Conservation (phyloP, 1,139 yeast genomes). For the Meyerozyma carpophila region DNA sequence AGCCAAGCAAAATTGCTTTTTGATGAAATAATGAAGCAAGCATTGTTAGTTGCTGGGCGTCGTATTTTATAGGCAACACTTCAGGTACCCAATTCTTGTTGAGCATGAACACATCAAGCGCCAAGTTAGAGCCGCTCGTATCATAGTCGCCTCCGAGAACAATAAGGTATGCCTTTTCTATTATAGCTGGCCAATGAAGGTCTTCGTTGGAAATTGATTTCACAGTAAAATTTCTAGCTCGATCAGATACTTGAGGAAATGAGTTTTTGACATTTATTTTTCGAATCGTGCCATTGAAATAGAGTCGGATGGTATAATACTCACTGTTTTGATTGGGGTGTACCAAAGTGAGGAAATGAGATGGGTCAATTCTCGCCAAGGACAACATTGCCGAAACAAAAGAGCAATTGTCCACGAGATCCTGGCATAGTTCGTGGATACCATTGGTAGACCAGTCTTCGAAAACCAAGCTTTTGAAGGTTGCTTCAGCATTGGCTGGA, state of each 20-base stretch:
- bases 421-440: conserved; percentile 40
- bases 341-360: conserved; percentile 14
- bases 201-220: conserved; percentile 35
- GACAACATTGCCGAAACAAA: conserved; percentile 64
- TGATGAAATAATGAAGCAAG: conserved; percentile 21
- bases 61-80: conserved; percentile 30
- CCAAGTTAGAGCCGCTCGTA: conserved; percentile 75
- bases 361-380: conserved; percentile 18
- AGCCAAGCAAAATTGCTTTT: conserved; percentile 46
- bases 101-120: conserved; percentile 62
- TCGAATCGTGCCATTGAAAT: conserved; percentile 48
- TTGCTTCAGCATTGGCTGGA: conserved; percentile 15
- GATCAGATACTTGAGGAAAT: conserved; percentile 5
- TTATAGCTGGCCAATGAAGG: conserved; percentile 62
- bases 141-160: conserved; percentile 56
- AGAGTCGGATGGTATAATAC: conserved; percentile 29
- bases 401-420: conserved; percentile 66
- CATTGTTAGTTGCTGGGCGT: conserved; percentile 23
- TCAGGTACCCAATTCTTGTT: conserved; percentile 73
- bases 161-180: conserved; percentile 74
- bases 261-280: background rate
- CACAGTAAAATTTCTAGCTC: conserved; percentile 23
- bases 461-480: conserved; percentile 9
- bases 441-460: conserved; percentile 17
- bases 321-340: conserved; percentile 22